Percentiles rank a stretch among this genome's conserved stretches.
Conservation (phyloP, 371 early-diverging fungal genomes). For the Aphelidium insulamus region DNA sequence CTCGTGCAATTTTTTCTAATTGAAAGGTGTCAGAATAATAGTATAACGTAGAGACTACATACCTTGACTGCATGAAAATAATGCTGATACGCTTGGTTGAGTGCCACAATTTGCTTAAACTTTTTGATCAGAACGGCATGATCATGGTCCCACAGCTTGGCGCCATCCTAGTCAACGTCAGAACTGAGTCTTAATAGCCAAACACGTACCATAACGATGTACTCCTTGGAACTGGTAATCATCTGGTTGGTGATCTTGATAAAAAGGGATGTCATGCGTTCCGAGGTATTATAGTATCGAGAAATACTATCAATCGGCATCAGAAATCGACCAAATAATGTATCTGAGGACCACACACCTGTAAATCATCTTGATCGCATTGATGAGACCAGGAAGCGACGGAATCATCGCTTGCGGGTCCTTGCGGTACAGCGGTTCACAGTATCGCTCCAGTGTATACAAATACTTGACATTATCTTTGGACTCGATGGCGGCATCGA, state of each 20-base stretch:
- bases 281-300: constrained; percentile 36
- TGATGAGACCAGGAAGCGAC: constrained; percentile 30
- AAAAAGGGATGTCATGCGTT: constrained; percentile 34
- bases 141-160: constrained; percentile 35
- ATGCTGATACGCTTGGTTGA: constrained; percentile 31
- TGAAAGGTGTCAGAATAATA: background rate
- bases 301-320: constrained; percentile 13
- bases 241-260: constrained; percentile 40
- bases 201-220: too few species aligned
- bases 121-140: constrained; percentile 18
- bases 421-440: constrained; percentile 27
- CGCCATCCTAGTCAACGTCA: constrained; percentile 26
- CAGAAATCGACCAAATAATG: background rate
- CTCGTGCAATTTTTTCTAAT: constrained; percentile 25
- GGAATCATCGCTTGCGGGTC: constrained; percentile 32
- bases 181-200: too few species aligned
- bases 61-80: constrained; percentile 34
- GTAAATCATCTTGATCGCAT: constrained; percentile 40
- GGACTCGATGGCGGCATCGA: constrained; percentile 38
- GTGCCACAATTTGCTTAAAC: constrained; percentile 19
- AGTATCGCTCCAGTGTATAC: constrained; percentile 32
- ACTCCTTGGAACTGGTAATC: constrained; percentile 37
- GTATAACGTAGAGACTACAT: background rate
- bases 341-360: constrained; percentile 3
- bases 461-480: constrained; percentile 40